Conservation (phyloP, 108 stramenopile genomes). For the Mediolabrus comicus region DNA sequence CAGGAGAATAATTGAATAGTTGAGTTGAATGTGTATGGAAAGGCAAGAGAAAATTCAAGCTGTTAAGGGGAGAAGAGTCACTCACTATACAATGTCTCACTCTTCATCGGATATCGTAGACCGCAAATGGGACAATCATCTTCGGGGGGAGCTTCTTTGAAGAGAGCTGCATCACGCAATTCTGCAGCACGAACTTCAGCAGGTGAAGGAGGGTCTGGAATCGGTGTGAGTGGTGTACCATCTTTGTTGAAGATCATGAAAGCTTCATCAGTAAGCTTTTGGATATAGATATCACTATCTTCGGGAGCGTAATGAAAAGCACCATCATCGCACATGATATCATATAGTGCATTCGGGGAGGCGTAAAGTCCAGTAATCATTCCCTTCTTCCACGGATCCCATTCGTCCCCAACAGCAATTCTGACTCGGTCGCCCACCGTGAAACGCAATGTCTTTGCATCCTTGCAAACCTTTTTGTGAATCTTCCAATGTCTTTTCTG, state of each 20-base stretch:
- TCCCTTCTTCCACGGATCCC: not conserved
- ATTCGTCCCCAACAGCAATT: not conserved
- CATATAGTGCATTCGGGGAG: not conserved
- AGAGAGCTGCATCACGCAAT: not conserved
- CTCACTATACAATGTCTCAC: not conserved
- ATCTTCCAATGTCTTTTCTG: not conserved
- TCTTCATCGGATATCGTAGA: not conserved
- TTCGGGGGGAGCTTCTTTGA: conserved; percentile 8
- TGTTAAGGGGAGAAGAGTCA: not conserved
- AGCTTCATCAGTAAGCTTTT: not conserved
- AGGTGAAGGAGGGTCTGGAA: not conserved
- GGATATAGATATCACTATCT: not conserved
- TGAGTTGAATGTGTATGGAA: too few species aligned
- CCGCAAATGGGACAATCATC: conserved; percentile 10
- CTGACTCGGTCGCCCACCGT: not conserved
- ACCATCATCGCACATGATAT: not conserved
- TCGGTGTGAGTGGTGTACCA: not conserved
- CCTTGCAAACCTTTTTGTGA: not conserved
- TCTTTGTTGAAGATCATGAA: not conserved
- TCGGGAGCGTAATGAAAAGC: not conserved
- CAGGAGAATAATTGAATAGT: too few species aligned
- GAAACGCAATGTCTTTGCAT: not conserved
- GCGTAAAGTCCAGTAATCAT: not conserved
- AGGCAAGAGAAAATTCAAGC: too few species aligned
- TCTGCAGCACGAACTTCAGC: not conserved